A percentile compares a stretch with the other conserved stretches of the same genome.
phyloP scores from a whole-genome alignment of 768 basidiomycete species.

The Artomyces pyxidatus region DNA sequence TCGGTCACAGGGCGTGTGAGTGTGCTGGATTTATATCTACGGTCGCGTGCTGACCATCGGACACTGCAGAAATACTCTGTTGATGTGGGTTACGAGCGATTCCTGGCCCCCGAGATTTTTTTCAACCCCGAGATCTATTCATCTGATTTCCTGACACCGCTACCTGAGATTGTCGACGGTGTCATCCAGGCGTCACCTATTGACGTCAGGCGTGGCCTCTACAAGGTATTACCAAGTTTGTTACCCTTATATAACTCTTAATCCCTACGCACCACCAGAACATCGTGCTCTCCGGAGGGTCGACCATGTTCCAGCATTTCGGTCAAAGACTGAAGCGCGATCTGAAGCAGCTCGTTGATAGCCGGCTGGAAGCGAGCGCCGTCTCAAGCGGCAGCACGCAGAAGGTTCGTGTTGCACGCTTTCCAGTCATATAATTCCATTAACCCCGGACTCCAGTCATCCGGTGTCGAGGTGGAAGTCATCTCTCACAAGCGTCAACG shows the following conservation, averaged over 20 bases:
- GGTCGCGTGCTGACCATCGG: background rate
- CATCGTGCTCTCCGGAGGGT: conserved; percentile 94
- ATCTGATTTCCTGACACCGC: conserved; percentile 93
- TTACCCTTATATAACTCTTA: background rate
- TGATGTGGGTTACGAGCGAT: conserved; percentile 97
- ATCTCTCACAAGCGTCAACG: conserved; percentile 97
- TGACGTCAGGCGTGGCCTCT: conserved; percentile 91
- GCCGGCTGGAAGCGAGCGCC: conserved; percentile 72
- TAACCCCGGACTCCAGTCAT: conserved; percentile 47
- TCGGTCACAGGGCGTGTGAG: conserved; percentile 85
- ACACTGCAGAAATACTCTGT: conserved; percentile 74
- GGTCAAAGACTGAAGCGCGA: conserved; percentile 95
- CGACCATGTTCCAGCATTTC: conserved; percentile 99
- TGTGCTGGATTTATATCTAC: conserved; percentile 3
- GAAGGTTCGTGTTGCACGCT: conserved; percentile 43
- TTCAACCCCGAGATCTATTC: conserved; percentile 99
- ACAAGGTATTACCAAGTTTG: conserved; percentile 56
- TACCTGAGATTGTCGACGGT: conserved; percentile 92
- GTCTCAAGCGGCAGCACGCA: conserved; percentile 64
- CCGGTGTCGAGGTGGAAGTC: conserved; percentile 96
- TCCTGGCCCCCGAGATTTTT: conserved; percentile 98
- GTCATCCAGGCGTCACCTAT: conserved; percentile 96
- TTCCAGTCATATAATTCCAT: background rate
- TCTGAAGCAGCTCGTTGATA: conserved; percentile 89
- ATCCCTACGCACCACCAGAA: conserved; percentile 61